These are phyloP conservation scores for Yarrowia porcina DNA, from an alignment of 805 yeast species.

Conservation along the genomic window DNA sequence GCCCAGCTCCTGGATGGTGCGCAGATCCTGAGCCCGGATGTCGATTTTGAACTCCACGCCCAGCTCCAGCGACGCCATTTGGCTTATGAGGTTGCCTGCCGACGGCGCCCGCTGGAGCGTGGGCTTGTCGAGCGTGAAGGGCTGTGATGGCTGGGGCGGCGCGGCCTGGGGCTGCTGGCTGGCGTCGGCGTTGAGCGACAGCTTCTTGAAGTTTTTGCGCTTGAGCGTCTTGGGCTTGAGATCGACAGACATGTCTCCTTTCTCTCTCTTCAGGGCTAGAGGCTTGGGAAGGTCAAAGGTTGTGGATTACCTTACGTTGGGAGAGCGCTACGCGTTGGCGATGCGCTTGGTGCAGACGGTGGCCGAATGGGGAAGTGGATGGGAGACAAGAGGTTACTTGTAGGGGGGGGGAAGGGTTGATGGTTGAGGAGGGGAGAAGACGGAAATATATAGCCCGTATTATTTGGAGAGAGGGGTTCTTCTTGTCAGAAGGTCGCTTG, in stretches of 20 bases:
- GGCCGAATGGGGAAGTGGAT: slow-evolving; percentile 2
- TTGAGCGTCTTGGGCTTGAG: slow-evolving; percentile 45
- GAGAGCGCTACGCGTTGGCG: slow-evolving; percentile 22
- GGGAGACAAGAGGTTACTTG: too few species aligned
- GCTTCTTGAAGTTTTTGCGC: slow-evolving; percentile 57
- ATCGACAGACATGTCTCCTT: slow-evolving; percentile 17
- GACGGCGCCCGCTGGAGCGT: slow-evolving; percentile 18
- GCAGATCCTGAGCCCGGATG: slow-evolving; percentile 62
- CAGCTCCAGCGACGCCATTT: slow-evolving; percentile 49
- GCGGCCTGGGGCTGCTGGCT: slow-evolving; percentile 28
- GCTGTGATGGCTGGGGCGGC: slow-evolving; percentile 11
- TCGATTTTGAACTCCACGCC: slow-evolving; percentile 54
- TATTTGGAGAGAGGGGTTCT: too few species aligned
- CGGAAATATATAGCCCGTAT: too few species aligned
- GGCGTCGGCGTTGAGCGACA: slow-evolving; percentile 41
- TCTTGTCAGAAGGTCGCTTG: too few species aligned
- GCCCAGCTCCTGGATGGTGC: slow-evolving; percentile 75
- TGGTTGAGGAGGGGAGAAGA: too few species aligned
- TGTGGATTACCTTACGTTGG: slow-evolving; percentile 10
- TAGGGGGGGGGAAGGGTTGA: too few species aligned
- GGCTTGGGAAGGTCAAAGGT: background rate
- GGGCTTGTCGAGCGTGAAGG: slow-evolving; percentile 25
- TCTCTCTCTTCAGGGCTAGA: too few species aligned
- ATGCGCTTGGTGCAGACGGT: slow-evolving; percentile 10
- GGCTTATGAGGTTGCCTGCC: slow-evolving; percentile 29